Base-by-base conservation (phyloP, 2,329 filamentous ascomycete genomes). In the Penicillium concentricum region DNA sequence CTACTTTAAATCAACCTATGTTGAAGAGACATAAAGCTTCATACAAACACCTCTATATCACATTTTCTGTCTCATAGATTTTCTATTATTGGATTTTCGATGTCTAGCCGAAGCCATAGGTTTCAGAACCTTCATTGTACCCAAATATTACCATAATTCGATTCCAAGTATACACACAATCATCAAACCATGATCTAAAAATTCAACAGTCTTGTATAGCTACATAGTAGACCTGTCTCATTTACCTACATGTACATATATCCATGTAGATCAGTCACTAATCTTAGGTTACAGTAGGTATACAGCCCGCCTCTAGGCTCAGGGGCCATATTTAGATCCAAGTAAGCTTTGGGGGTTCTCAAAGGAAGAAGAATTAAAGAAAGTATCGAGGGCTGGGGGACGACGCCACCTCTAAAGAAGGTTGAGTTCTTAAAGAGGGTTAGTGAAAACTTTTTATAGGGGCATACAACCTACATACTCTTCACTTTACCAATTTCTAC, bases 1-100 rank as follows among this genome's bases (percentile, higher is more conserved):
- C 18, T 42, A 50, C 49, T 35, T 34, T 45, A 51, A 45, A 44
- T 28, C 38, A 51, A 51, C 49, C 28, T 26, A 43, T 9, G 38
- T 28, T 6, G 26, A 20, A 8, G 16, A 15, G 16, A 35, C 8
- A 3, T 34, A 10, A 15, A 26, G n/a, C 24, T 30, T 50, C 28
- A 13, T 20, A 44, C 12, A 20, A 32, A 16, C 15, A 16, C 39
- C 12, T 32, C 3, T 44, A 20, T 9, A 20, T 24, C 28, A 51
- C 38, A 13, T 24, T 24, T 16, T 18, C 7, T 18, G 0, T 18
- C 37, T 44, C 28, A 9, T 12, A 5, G 5, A 15, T 24, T 34
- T 51, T 44, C 30, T 24, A 39, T 54, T 16, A 22, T 39, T 18
- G 5, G 6, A 30, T 13, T 1, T 16, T 22, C 30, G n/a, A 51